Percentiles rank a stretch among this genome's conserved stretches.
Evolutionary conservation across 345 rosid species (phyloP).

Genomic region (Gossypium australe): DNA sequence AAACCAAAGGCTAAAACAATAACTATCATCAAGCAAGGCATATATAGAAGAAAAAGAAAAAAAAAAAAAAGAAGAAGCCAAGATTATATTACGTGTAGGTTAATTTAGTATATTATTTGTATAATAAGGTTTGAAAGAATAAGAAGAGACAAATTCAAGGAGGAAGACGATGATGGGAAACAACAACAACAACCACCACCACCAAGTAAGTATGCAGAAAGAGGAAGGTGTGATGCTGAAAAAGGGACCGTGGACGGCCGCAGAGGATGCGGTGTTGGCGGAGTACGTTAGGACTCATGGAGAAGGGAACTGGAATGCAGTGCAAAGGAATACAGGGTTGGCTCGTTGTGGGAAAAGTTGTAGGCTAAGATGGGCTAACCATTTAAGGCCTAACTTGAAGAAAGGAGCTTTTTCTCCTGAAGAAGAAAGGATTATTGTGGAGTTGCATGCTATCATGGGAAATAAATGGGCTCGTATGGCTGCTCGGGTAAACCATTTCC

Average conservation of each 20-base stretch:
- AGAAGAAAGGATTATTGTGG: slow-evolving; percentile 48
- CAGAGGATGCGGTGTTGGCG: slow-evolving; percentile 41
- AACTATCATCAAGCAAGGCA: not conserved
- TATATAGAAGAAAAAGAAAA: not conserved
- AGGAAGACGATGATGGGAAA: not conserved
- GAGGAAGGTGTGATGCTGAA: slow-evolving; percentile 26
- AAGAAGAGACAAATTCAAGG: not conserved
- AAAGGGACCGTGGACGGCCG: slow-evolving; percentile 65
- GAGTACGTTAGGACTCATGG: slow-evolving; percentile 48
- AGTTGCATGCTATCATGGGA: slow-evolving; percentile 48
- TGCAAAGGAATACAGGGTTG: slow-evolving; percentile 49
- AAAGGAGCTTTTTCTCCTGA: slow-evolving; percentile 47
- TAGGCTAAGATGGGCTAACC: slow-evolving; percentile 58
- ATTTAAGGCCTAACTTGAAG: slow-evolving; percentile 44
- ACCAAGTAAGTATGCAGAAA: not conserved
- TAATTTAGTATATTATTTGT: not conserved
- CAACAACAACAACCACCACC: not conserved
- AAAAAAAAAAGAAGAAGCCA: no score
- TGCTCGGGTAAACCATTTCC: slow-evolving; percentile 29
- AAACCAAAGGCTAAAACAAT: not conserved
- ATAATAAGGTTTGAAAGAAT: not conserved
- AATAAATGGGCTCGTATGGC: slow-evolving; percentile 72
- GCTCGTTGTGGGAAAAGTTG: slow-evolving; percentile 60
- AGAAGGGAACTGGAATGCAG: slow-evolving; percentile 61
- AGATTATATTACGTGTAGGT: not conserved